Evolutionary conservation across 2,329 filamentous ascomycete species (phyloP).

Genomic region (Colletotrichum orbiculare): DNA sequence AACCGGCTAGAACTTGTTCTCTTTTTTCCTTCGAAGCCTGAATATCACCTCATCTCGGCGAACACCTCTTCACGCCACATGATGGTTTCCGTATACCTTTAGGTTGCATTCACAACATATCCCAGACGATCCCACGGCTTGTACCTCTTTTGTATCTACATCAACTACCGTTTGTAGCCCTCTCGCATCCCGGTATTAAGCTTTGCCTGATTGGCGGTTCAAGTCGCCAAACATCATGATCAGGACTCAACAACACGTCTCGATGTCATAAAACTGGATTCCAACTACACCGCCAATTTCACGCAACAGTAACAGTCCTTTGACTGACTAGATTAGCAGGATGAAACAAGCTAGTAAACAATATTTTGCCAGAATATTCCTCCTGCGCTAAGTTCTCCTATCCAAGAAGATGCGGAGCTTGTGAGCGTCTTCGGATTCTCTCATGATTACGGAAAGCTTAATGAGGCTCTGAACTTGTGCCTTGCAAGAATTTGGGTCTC

Average conservation of each 20-base stretch:
- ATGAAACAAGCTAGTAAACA: conserved; percentile 6
- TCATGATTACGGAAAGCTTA: background rate
- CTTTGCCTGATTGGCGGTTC: background rate
- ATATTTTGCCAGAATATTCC: conserved; percentile 5
- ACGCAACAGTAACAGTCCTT: too few relatives aligned
- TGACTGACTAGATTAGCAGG: background rate
- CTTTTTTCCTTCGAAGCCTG: too few relatives aligned
- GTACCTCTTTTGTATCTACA: background rate
- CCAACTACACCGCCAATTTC: too few relatives aligned
- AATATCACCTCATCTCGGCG: too few relatives aligned
- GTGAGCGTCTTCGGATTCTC: background rate
- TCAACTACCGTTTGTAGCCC: background rate
- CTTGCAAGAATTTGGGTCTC: background rate
- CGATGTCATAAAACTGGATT: background rate
- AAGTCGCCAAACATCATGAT: background rate
- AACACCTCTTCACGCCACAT: too few relatives aligned
- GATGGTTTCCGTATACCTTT: background rate
- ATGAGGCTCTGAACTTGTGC: background rate
- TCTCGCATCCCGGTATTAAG: background rate
- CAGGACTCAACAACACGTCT: background rate
- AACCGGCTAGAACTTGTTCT: too few relatives aligned
- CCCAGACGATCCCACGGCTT: background rate
- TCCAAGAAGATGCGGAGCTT: background rate
- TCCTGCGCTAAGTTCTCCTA: background rate
- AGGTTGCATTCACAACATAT: conserved; percentile 2